Evolutionary conservation across 2,329 filamentous ascomycete species (phyloP).

Genomic region (Hypomyces perniciosus): DNA sequence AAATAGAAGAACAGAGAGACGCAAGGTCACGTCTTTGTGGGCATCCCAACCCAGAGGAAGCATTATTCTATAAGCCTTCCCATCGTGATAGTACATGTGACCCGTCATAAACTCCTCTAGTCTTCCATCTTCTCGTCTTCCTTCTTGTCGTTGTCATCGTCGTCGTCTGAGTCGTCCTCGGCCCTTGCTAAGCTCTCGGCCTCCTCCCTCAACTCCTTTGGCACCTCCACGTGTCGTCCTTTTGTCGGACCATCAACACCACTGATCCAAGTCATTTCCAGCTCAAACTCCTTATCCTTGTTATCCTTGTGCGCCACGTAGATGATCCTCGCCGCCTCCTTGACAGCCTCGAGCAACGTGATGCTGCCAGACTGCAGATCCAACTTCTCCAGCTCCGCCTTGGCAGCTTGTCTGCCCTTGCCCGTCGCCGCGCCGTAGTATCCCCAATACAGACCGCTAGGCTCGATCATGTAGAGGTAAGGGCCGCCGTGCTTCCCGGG

Average conservation of each 20-base stretch:
- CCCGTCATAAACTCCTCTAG: constrained; percentile 38
- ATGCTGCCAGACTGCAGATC: constrained; percentile 74
- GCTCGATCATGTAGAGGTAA: constrained; percentile 98
- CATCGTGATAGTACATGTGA: constrained; percentile 30
- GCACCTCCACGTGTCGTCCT: constrained; percentile 88
- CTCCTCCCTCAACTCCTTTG: constrained; percentile 83
- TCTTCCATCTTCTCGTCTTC: constrained; percentile 85
- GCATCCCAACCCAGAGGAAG: constrained; percentile 20
- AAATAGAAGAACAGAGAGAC: background rate
- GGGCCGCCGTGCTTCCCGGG: constrained; percentile 75
- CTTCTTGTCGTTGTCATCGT: constrained; percentile 62
- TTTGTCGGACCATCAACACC: constrained; percentile 78
- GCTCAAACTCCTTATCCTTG: constrained; percentile 99
- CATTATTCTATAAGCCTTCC: constrained; percentile 31
- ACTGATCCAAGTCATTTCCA: constrained; percentile 99
- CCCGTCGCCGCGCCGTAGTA: constrained; percentile 98
- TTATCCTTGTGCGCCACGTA: constrained; percentile 97
- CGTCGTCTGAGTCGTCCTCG: constrained; percentile 79
- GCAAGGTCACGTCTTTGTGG: background rate
- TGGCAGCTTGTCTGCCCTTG: constrained; percentile 93
- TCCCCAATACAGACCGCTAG: constrained; percentile 94
- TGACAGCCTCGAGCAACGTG: constrained; percentile 79
- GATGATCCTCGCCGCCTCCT: constrained; percentile 95
- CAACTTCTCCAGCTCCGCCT: constrained; percentile 97
- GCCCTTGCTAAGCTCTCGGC: constrained; percentile 91